phyloP scores from a whole-genome alignment of 192 early-diverging fungal species.

The Borealophlyctis nickersoniae region DNA sequence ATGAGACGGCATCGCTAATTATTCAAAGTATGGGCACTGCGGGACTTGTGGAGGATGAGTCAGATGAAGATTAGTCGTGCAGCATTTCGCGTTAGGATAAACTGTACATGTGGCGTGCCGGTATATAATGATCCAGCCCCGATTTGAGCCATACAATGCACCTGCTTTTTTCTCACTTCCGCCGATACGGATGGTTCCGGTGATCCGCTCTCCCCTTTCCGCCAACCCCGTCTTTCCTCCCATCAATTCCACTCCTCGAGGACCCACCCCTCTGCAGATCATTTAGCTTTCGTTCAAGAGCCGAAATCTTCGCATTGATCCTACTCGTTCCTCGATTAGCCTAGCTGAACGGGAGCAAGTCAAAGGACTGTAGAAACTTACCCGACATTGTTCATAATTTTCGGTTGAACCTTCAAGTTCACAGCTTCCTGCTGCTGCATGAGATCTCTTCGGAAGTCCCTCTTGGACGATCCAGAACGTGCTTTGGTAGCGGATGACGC shows the following conservation, averaged over 20 bases:
- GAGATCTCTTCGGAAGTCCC: conserved; percentile 2
- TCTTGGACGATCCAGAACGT: background rate
- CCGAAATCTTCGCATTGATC: conserved; percentile 63
- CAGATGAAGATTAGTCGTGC: conserved; percentile 14
- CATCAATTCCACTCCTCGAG: no score
- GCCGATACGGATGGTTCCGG: no score
- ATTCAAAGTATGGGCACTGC: conserved; percentile 27
- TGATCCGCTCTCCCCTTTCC: no score
- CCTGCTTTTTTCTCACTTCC: no score
- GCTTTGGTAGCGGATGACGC: background rate
- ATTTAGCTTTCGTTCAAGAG: conserved; percentile 65
- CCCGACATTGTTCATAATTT: conserved; percentile 45
- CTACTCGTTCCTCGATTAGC: conserved; percentile 19
- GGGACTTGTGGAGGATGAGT: conserved; percentile 28
- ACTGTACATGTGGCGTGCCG: no score
- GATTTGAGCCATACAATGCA: no score
- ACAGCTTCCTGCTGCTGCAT: conserved; percentile 41
- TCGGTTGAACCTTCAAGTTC: conserved; percentile 31
- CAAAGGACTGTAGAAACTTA: conserved; percentile 23
- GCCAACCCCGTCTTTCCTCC: no score
- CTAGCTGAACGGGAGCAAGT: conserved; percentile 2
- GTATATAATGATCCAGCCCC: no score
- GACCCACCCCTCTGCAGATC: conserved; percentile 24
- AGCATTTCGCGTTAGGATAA: no score
- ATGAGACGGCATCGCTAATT: conserved; percentile 43